Base-by-base conservation (phyloP, 768 basidiomycete species). In the Suillus lakei region DNA sequence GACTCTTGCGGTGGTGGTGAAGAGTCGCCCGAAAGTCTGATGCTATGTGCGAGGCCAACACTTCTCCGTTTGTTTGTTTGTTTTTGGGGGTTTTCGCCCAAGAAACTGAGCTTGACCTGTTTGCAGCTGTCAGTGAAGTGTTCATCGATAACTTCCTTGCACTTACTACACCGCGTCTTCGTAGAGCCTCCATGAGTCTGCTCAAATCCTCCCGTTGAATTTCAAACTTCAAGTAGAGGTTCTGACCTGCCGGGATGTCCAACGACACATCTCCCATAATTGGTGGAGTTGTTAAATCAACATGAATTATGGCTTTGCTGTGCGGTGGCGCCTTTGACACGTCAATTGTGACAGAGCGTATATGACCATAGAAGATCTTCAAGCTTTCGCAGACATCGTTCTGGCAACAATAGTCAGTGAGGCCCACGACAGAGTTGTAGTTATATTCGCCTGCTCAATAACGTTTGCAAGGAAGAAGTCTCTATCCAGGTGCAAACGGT, bases 311-410 rank as follows among this genome's bases (percentile, higher is more conserved):
- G 12, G 68, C 66, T 61, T 66, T 73, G 46, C 69, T 69, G 53
- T 66, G 63, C 0, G 72, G 63, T 30, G 54, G 64, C 39, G 62
- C 30, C 23, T 73, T 70, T 21, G 75, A 73, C 48, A 70, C 62
- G 68, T 72, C 60, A 32, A 78, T 39, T 50, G 71, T 71, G 58
- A 76, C 70, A 30, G 69, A 69, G 65, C 67, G 63, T 64, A 73
- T n/a, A 72, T 72, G 54, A 76, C 67, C 30, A 71, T 84, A 88
- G 4, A 77, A 75, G 3, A 86, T 74, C 60, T 81, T 78, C 26
- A 89, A 74, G 5, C 85, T 86, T 46, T 89, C 88, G 51, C 84
- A 80, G 51, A 76, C 71, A 64, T 84, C 85, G 21, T 80, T 83
- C 87, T 83, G 60, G 61, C 12, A 28, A 61, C 23, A 54, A 18